These are phyloP conservation scores for Saccharata proteae DNA, from an alignment of 2,329 filamentous ascomycete genomes.

Conservation along the genomic window DNA sequence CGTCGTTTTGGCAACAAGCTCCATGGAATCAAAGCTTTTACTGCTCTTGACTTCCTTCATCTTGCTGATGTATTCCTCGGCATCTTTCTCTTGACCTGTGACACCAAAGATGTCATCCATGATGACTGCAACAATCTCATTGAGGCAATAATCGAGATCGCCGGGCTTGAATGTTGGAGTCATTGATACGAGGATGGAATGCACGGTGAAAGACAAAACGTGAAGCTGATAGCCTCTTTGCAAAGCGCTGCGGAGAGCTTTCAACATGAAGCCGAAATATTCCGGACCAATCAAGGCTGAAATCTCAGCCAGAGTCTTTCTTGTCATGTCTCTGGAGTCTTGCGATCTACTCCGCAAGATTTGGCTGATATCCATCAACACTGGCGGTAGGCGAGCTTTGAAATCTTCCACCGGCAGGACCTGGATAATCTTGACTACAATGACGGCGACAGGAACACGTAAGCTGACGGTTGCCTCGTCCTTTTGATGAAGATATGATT, in stretches of 20 bases:
- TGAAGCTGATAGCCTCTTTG: constrained; percentile 85
- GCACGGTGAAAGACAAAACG: constrained; percentile 87
- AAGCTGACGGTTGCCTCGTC: constrained; percentile 90
- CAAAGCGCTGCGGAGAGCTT: constrained; percentile 73
- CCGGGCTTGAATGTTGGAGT: constrained; percentile 65
- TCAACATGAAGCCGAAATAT: constrained; percentile 86
- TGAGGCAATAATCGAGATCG: constrained; percentile 78
- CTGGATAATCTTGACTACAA: constrained; percentile 76
- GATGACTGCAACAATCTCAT: constrained; percentile 66
- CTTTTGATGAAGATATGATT: constrained; percentile 83
- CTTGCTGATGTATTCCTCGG: constrained; percentile 84
- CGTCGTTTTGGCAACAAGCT: constrained; percentile 72
- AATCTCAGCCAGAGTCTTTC: constrained; percentile 79
- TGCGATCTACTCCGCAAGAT: constrained; percentile 82
- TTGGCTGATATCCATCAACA: constrained; percentile 84
- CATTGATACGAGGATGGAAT: constrained; percentile 71
- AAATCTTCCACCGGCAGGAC: constrained; percentile 65
- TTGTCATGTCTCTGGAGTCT: constrained; percentile 80
- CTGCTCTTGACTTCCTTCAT: constrained; percentile 98
- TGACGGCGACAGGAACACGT: constrained; percentile 79
- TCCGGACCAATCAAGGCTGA: constrained; percentile 65
- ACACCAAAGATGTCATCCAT: constrained; percentile 97
- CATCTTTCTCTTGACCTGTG: constrained; percentile 90
- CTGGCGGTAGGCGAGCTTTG: constrained; percentile 61
- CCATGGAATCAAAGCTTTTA: constrained; percentile 97